Evolutionary conservation across 2,329 filamentous ascomycete species (phyloP).

Genomic region (Penicillium sp.): DNA sequence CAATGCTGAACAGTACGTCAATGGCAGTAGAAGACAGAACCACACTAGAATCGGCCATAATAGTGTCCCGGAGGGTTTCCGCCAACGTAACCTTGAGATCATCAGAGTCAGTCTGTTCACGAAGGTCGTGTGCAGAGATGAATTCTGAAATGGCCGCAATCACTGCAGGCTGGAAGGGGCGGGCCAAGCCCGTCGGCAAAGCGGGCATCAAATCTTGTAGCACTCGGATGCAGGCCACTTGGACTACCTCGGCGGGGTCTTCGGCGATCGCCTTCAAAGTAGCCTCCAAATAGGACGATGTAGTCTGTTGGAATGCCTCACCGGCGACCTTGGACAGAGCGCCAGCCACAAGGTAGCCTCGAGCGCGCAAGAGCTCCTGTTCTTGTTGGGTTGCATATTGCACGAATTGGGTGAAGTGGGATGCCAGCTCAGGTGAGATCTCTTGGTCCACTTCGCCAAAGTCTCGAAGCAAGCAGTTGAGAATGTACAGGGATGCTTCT

Average conservation of each 20-base stretch:
- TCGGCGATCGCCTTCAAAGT: constrained; percentile 71
- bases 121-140: constrained; percentile 74
- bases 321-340: constrained; percentile 70
- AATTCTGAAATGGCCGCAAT: constrained; percentile 67
- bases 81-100: constrained; percentile 89
- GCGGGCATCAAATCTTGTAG: constrained; percentile 67
- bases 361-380: constrained; percentile 76
- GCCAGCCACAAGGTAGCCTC: constrained; percentile 84
- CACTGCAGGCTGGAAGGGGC: constrained; percentile 60
- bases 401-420: constrained; percentile 76
- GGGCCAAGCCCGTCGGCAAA: constrained; percentile 52
- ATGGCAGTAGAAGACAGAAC: constrained; percentile 70
- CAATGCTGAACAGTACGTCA: constrained; percentile 83
- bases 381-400: constrained; percentile 70
- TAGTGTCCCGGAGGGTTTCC: constrained; percentile 79
- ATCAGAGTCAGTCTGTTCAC: constrained; percentile 82
- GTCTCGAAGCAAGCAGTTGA: constrained; percentile 80
- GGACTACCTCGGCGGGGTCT: constrained; percentile 82
- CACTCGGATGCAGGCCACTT: constrained; percentile 86
- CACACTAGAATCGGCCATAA: constrained; percentile 73
- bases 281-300: constrained; percentile 50
- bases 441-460: constrained; percentile 74
- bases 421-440: constrained; percentile 67
- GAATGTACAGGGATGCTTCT: constrained; percentile 79
- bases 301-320: constrained; percentile 49